A percentile compares a stretch with the other conserved stretches of the same genome.
Conservation (phyloP, 768 basidiomycete species). For the Mycena alexandri region DNA sequence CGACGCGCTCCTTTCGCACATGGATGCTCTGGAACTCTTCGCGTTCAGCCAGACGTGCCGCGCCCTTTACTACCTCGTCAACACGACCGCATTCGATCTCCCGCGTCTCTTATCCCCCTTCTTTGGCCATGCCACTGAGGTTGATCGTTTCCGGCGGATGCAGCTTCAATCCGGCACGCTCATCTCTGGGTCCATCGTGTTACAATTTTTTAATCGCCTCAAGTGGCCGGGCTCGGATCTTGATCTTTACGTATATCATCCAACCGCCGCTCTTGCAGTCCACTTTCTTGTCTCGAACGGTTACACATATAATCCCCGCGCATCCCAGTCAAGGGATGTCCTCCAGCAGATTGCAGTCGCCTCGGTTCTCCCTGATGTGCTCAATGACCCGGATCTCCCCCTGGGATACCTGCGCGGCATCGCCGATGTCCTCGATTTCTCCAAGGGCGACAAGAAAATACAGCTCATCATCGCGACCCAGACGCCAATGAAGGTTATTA, state of each 20-base stretch:
- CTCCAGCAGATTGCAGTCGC: slow-evolving; percentile 13
- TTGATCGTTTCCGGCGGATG: slow-evolving; percentile 43
- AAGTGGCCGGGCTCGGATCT: slow-evolving; percentile 62
- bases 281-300: slow-evolving; percentile 39
- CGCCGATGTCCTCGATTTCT: slow-evolving; percentile 50
- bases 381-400: too few species aligned
- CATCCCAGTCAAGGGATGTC: slow-evolving; percentile 5
- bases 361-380: background rate
- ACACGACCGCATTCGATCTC: slow-evolving; percentile 9
- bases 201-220: slow-evolving; percentile 56
- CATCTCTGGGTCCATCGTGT: background rate
- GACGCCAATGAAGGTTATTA: slow-evolving; percentile 52
- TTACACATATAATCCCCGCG: slow-evolving; percentile 39
- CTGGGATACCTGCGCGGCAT: slow-evolving; percentile 43
- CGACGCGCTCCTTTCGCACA: slow-evolving; percentile 17
- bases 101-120: slow-evolving; percentile 14
- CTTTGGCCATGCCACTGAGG: slow-evolving; percentile 26
- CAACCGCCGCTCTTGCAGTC: slow-evolving; percentile 30
- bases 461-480: slow-evolving; percentile 55
- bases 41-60: slow-evolving; percentile 12
- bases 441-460: slow-evolving; percentile 45
- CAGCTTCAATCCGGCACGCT: background rate
- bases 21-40: background rate
- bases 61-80: slow-evolving; percentile 1
- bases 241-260: slow-evolving; percentile 60